Evolutionary conservation across 108 stramenopile species (phyloP).

Genomic region (Fragilariopsis cylindrus): DNA sequence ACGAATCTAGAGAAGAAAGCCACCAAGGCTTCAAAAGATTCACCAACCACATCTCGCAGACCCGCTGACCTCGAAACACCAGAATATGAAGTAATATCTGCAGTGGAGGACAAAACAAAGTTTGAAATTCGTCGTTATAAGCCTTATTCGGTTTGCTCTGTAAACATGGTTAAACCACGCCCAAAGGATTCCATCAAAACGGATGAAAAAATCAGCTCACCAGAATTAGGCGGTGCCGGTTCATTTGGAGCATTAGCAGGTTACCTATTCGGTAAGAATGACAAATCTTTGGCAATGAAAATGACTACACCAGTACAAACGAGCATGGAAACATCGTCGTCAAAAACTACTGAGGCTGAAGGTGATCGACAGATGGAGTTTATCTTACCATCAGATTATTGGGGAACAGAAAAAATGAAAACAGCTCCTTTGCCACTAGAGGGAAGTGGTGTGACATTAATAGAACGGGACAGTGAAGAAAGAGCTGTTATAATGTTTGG

Average conservation of each 20-base stretch:
- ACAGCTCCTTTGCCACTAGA: constrained; percentile 74
- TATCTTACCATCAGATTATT: constrained; percentile 85
- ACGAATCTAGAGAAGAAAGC: constrained; percentile 40
- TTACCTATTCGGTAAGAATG: constrained; percentile 95
- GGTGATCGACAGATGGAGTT: constrained; percentile 73
- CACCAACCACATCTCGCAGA: constrained; percentile 30
- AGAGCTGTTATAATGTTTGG: constrained; percentile 87
- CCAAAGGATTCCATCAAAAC: constrained; percentile 42
- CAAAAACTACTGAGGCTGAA: not conserved
- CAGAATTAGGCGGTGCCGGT: constrained; percentile 62
- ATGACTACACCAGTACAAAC: constrained; percentile 95
- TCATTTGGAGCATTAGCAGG: constrained; percentile 91
- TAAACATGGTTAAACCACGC: constrained; percentile 57
- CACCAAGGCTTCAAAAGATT: constrained; percentile 28
- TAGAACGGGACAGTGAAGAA: constrained; percentile 37
- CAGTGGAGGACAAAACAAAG: constrained; percentile 15
- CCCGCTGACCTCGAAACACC: constrained; percentile 84
- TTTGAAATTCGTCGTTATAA: constrained; percentile 83
- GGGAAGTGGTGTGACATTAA: constrained; percentile 68
- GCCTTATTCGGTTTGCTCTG: constrained; percentile 75
- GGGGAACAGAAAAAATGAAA: constrained; percentile 48
- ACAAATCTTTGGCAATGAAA: constrained; percentile 75
- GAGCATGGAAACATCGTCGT: not conserved
- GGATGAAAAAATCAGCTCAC: constrained; percentile 64
- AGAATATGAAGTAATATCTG: constrained; percentile 59